Percentiles rank a stretch among this genome's conserved stretches.
These are phyloP conservation scores for Cordyceps fumosorosea DNA, from an alignment of 2,329 filamentous ascomycete species.

Conservation along the genomic window DNA sequence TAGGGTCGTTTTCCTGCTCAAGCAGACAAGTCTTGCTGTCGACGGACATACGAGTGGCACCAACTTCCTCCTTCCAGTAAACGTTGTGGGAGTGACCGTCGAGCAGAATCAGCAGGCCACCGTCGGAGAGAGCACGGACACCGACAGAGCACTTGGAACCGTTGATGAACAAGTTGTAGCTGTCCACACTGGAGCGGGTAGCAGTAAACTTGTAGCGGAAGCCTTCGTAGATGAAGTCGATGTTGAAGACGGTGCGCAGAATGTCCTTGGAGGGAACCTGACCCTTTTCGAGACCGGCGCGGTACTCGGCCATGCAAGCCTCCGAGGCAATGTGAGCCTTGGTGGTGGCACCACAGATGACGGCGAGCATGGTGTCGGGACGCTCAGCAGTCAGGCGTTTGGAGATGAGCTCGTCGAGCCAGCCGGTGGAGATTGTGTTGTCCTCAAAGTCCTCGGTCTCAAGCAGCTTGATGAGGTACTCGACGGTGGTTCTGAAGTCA, in stretches of 20 bases:
- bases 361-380: slow-evolving; percentile 87
- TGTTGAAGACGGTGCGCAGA: slow-evolving; percentile 92
- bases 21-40: slow-evolving; percentile 97
- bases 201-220: slow-evolving; percentile 97
- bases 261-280: slow-evolving; percentile 96
- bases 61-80: slow-evolving; percentile 99
- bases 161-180: slow-evolving; percentile 98
- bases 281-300: slow-evolving; percentile 84
- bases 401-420: slow-evolving; percentile 97
- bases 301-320: slow-evolving; percentile 79
- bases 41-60: slow-evolving; percentile 88
- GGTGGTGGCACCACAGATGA: slow-evolving; percentile 89
- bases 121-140: slow-evolving; percentile 86
- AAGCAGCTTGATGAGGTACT: slow-evolving; percentile 97
- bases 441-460: slow-evolving; percentile 98
- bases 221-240: slow-evolving; percentile 98
- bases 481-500: slow-evolving; percentile 97
- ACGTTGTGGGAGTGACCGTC: slow-evolving; percentile 93
- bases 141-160: slow-evolving; percentile 93
- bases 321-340: slow-evolving; percentile 96
- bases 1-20: slow-evolving; percentile 98
- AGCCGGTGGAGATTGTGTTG: slow-evolving; percentile 98
- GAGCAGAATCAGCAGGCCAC: slow-evolving; percentile 84
- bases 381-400: slow-evolving; percentile 96
- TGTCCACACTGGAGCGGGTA: slow-evolving; percentile 84